A percentile compares a stretch with the other conserved stretches of the same genome.
phyloP scores from a whole-genome alignment of 495 filamentous ascomycete species.

The Penicillium desertorum region DNA sequence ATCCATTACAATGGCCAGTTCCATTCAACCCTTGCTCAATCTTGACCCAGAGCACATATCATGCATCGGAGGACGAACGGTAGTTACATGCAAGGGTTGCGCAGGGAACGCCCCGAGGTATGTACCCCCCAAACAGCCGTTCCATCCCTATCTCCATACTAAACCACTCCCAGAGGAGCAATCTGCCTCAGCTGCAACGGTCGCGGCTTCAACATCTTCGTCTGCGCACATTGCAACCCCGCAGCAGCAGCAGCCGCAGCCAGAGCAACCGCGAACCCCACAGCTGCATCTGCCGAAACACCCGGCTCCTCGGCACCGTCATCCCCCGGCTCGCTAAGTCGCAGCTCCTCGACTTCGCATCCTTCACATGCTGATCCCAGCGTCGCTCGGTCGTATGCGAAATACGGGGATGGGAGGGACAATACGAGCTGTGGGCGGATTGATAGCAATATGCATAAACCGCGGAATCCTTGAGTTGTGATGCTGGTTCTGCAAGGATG shows the following conservation, averaged over 20 bases:
- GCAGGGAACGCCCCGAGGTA: constrained; percentile 46
- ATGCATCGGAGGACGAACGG: constrained; percentile 41
- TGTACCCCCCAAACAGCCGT: background rate
- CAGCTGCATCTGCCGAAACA: constrained; percentile 9
- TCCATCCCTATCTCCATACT: background rate
- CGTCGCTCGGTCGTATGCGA: constrained; percentile 17
- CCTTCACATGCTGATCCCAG: constrained; percentile 24
- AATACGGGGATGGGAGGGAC: constrained; percentile 19
- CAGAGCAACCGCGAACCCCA: constrained; percentile 19
- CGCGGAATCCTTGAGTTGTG: constrained; percentile 21
- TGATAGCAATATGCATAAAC: constrained; percentile 26
- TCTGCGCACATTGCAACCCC: constrained; percentile 41
- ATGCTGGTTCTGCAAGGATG: background rate
- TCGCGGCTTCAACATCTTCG: constrained; percentile 39
- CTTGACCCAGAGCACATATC: constrained; percentile 40
- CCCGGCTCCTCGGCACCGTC: constrained; percentile 31
- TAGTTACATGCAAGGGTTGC: constrained; percentile 39
- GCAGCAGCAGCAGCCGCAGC: constrained; percentile 22
- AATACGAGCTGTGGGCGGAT: constrained; percentile 26
- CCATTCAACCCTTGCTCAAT: constrained; percentile 18
- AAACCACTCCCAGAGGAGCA: constrained; percentile 25
- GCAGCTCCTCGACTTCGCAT: constrained; percentile 35
- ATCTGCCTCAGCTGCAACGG: constrained; percentile 38
- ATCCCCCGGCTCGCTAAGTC: constrained; percentile 34
- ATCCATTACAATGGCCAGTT: constrained; percentile 23